phyloP scores from a whole-genome alignment of 2,329 filamentous ascomycete genomes.

The Coniochaeta sp. region DNA sequence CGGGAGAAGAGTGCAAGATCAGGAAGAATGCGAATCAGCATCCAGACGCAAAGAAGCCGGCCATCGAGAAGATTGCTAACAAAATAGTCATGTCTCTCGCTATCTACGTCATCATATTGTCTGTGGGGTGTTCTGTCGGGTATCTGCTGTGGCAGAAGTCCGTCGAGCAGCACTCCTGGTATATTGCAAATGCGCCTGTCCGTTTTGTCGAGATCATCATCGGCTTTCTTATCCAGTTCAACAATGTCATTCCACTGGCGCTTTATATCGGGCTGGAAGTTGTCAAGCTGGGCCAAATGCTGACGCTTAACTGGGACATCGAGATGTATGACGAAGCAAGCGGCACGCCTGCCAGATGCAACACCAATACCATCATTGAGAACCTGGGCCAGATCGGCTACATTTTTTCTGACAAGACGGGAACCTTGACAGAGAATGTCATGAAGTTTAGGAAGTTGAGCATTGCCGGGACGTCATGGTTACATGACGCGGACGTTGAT shows the following conservation, averaged over 20 bases:
- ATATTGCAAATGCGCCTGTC: slow-evolving; percentile 64
- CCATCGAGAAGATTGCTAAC: slow-evolving; percentile 65
- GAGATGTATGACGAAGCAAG: slow-evolving; percentile 86
- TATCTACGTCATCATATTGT: slow-evolving; percentile 68
- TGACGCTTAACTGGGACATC: slow-evolving; percentile 71
- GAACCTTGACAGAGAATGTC: slow-evolving; percentile 86
- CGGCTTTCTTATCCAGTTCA: slow-evolving; percentile 93
- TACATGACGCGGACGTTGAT: slow-evolving; percentile 67
- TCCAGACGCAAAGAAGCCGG: slow-evolving; percentile 68
- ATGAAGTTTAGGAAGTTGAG: slow-evolving; percentile 95
- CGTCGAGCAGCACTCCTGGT: slow-evolving; percentile 67
- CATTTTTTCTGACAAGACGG: slow-evolving; percentile 91
- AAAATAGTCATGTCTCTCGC: slow-evolving; percentile 74
- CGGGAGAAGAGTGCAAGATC: slow-evolving; percentile 77
- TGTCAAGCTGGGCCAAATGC: slow-evolving; percentile 71
- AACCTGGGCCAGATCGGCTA: slow-evolving; percentile 87
- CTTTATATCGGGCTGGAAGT: slow-evolving; percentile 88
- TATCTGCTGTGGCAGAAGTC: slow-evolving; percentile 69
- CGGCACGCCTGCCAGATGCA: slow-evolving; percentile 80
- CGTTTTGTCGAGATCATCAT: slow-evolving; percentile 75
- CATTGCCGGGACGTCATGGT: slow-evolving; percentile 81
- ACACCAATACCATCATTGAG: slow-evolving; percentile 92
- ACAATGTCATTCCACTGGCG: slow-evolving; percentile 86
- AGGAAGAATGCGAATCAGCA: slow-evolving; percentile 83
- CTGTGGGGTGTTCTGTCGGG: slow-evolving; percentile 73